Base-by-base conservation (phyloP, 257 asterid species). In the Nicotiana obtusifolia region DNA sequence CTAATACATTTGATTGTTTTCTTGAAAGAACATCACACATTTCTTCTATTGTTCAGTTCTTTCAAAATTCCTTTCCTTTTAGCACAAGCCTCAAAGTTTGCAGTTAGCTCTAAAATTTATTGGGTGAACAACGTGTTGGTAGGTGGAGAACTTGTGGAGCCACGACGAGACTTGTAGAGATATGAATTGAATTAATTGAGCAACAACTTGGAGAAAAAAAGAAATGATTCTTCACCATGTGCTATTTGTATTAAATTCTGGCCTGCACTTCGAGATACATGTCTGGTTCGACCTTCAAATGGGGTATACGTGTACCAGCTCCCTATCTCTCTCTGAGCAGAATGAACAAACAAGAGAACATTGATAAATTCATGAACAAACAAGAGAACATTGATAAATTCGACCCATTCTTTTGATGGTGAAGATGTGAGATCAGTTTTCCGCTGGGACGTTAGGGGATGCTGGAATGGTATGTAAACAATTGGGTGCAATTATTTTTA, bases 1-100 rank as follows among this genome's bases (percentile, higher is more conserved):
- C 83, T 83, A 83, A 83, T 81, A 81, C 66, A 24, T 86, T 84
- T 62, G 47, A 77, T 78, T n/a, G 60, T 81, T 78, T 26, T 15
- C 61, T 7, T n/a, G 33, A 75, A 26, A 49, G 0, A 47, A 22
- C 64, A 15, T 14, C 44, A 24, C 26, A 24, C 28, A 19, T 30
- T 65, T 65, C 31, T 65, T 64, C 56, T 65, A 37, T 37, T 19
- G n/a, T 64, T 80, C 78, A 19, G 62, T 71, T 80, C 65, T 49
- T 17, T 64, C 64, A 35, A 5, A 41, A 41, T 13, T 41, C 49
- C 49, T 26, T 5, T 16, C 31, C 10, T 75, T 22, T 14, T 75
- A 14, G 35, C 37, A 15, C n/a, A 5, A 22, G 35, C 20, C 52
- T 64, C 62, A 0, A 33, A 30, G 14, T 33, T 68, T 33, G 20